Evolutionary conservation across 2,329 filamentous ascomycete species (phyloP).

Genomic region (Epichloe sylvatica): DNA sequence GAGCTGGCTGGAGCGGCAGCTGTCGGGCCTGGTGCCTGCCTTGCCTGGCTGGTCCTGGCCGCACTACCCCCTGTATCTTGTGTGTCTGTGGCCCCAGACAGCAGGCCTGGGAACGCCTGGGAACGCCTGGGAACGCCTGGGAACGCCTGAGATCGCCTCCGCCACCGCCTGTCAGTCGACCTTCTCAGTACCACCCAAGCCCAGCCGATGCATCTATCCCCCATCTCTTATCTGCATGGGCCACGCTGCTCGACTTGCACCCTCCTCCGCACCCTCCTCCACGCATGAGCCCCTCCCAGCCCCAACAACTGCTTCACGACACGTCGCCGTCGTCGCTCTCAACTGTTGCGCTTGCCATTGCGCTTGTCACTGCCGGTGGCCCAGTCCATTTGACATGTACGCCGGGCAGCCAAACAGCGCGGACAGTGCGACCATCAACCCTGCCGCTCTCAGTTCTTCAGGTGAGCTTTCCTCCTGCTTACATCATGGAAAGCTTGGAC

Average conservation of each 20-base stretch:
- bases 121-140: too few species aligned
- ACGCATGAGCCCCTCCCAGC: constrained; percentile 26
- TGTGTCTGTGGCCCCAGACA: too few species aligned
- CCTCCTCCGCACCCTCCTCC: constrained; percentile 24
- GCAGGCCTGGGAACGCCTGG: too few species aligned
- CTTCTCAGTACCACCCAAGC: neutral
- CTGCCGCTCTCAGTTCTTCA: constrained; percentile 68
- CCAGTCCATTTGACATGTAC: constrained; percentile 22
- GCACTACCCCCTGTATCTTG: too few species aligned
- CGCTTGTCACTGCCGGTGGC: constrained; percentile 9
- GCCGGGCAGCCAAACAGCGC: constrained; percentile 49
- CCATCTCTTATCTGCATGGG: constrained; percentile 35
- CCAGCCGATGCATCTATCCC: too few species aligned
- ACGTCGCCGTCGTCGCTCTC: constrained; percentile 36
- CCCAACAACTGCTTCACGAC: constrained; percentile 45
- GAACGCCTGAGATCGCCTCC: neutral
- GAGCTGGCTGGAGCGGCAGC: too few species aligned
- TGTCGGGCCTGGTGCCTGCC: too few species aligned
- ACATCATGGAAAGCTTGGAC: neutral
- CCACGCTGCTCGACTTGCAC: constrained; percentile 27
- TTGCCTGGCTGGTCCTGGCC: too few species aligned
- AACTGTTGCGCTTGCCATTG: constrained; percentile 8
- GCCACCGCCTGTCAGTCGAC: constrained; percentile 6
- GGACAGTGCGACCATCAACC: constrained; percentile 83
- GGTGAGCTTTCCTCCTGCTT: constrained; percentile 35